Evolutionary conservation across 257 asterid species (phyloP), one percentile per base, ranked within the genome.

Genomic region (Gardenia jasminoides): DNA sequence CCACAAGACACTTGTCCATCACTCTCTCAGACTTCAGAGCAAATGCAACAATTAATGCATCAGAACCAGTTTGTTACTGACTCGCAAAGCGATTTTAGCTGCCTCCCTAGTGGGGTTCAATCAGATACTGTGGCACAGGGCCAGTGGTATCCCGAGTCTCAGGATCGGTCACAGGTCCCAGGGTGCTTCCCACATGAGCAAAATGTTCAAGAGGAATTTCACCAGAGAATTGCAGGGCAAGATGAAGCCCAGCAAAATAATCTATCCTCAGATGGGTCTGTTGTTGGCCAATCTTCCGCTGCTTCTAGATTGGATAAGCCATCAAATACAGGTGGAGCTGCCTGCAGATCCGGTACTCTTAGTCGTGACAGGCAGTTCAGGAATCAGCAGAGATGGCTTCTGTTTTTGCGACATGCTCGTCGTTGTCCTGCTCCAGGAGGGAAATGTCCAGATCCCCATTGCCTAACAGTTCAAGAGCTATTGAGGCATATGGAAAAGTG

Each of bases 361-460:
- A 83, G 84, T 82, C 97, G 89, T 59, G 98, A 93, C 33, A 80
- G 80, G 75, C 89, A 90, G 83, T 90, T 80, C 81, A 78, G 19
- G 80, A 91, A 93, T 88, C 97, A 95, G 84, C 88, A 79, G 87
- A 90, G 84, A 83, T 93, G 98, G 98, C 86, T 96, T 75, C 85
- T 96, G 75, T 96, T 93, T 87, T 78, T 93, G 89, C 75, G 86
- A 76, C 99, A 96, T 89, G 99, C 98, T 70, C 96, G 97, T 13
- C 85, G 87, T 56, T 96, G 99, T 83, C 87, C 91, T 77, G 86
- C 86, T 81, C 90, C 93, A 70, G 97, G 85, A 86, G 98, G 99
- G 82, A 90, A 89, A 87, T 96, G 99, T 84, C 87, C 73, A 5
- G 97, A 90, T 39, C 74, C 85, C 67, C 48, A 86, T 83, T 93